These are phyloP conservation scores for Aspergillus terreus DNA, from an alignment of 2,329 filamentous ascomycete genomes.

Conservation along the genomic window DNA sequence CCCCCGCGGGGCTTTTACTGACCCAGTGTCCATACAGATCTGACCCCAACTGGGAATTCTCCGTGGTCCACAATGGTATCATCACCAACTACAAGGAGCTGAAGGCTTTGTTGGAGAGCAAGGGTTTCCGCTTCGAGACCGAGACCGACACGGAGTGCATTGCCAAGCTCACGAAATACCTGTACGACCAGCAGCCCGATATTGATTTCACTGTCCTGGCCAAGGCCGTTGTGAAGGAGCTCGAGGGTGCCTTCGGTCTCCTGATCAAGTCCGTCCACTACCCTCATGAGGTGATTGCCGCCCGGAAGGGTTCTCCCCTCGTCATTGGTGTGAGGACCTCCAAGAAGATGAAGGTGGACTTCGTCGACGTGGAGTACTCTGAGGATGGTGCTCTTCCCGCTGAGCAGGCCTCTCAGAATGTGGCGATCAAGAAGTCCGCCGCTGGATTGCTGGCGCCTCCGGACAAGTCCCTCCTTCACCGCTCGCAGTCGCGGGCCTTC, in stretches of 20 bases:
- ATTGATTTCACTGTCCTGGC: conserved; percentile 95
- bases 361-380: conserved; percentile 96
- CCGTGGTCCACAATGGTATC: conserved; percentile 98
- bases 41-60: conserved; percentile 92
- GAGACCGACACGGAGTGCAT: conserved; percentile 99
- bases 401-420: conserved; percentile 93
- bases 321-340: conserved; percentile 95
- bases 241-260: conserved; percentile 95
- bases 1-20: neutral
- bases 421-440: conserved; percentile 86
- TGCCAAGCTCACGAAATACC: conserved; percentile 97
- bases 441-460: conserved; percentile 75
- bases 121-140: conserved; percentile 98
- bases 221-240: conserved; percentile 97
- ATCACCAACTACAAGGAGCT: conserved; percentile 99
- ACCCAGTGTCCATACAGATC: conserved; percentile 56
- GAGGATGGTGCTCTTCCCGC: conserved; percentile 86
- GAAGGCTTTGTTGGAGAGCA: conserved; percentile 84
- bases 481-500: conserved; percentile 97
- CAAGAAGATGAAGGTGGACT: conserved; percentile 99
- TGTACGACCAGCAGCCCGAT: conserved; percentile 89
- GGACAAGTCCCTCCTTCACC: conserved; percentile 97
- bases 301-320: conserved; percentile 95
- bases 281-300: conserved; percentile 95
- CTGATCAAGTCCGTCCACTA: conserved; percentile 98